Evolutionary conservation across 108 stramenopile genomes (phyloP), one percentile per base, ranked within the genome.

Genomic region (Aureococcus anophagefferens): DNA sequence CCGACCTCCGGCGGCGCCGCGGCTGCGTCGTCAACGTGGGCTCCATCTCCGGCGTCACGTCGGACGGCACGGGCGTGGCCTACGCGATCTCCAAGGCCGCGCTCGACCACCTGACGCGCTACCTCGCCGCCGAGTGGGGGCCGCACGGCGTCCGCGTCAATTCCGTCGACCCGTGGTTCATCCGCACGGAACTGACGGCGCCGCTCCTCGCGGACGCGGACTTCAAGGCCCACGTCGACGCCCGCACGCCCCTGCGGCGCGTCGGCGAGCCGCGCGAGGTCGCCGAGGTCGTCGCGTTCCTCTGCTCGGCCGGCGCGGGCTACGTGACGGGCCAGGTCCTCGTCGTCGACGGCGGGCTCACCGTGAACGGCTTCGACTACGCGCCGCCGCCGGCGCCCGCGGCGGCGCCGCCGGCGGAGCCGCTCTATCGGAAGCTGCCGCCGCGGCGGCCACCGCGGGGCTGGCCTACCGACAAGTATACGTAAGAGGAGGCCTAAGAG

Each of bases 301-400:
- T 87, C 21, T 77, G 76, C 51, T 77, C 83, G 76, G 66, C 71
- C 0, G 71, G 68, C n/a, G 66, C 79, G 32, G 46, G 68, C 37
- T 87, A 85, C 68, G 75, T 87, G 28, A 87, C 86, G 31, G 84
- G 84, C 16, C 86, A 87, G 51, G 68, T 81, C 25, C 68, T 86
- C 28, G 40, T 62, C 16, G 75, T 76, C 5, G 85, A 86, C 78
- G 85, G 85, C 0, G 85, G 85, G 11, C 81, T 85, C 66, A 76
- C 81, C 11, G 44, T 51, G 18, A 85, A 85, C 33, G 85, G 85
- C 0, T 85, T 83, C 66, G 68, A 79, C 33, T 30, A 44, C 51
- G 7, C 37, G n/a, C n/a, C n/a, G n/a, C n/a, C n/a, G n/a, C n/a
- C n/a, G n/a, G n/a, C n/a, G n/a, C n/a, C n/a, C n/a, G n/a, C n/a